These are phyloP conservation scores for Thalassiosira profunda DNA, from an alignment of 108 stramenopile species.

Conservation along the genomic window DNA sequence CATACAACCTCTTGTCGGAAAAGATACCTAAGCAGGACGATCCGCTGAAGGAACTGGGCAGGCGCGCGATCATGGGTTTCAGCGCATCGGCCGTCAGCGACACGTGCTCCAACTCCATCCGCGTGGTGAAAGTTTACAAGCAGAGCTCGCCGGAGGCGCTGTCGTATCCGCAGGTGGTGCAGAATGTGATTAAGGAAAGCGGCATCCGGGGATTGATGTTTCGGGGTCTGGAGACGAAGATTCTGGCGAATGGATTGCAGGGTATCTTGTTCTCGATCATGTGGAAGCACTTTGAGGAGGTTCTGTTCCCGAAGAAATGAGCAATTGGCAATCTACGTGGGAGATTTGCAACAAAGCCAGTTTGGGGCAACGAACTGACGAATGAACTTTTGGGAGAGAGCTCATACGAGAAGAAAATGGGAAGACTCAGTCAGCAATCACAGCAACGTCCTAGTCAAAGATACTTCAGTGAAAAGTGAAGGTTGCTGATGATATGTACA, in stretches of 20 bases:
- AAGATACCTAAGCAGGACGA: conserved; percentile 94
- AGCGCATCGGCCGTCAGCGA: conserved; percentile 92
- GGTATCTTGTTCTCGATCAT: conserved; percentile 97
- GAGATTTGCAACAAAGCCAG: background rate
- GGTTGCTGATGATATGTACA: too few relatives aligned
- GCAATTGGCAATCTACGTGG: conserved; percentile 3
- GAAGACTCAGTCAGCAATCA: too few relatives aligned
- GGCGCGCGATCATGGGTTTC: conserved; percentile 96
- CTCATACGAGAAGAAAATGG: too few relatives aligned
- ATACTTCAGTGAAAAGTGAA: too few relatives aligned
- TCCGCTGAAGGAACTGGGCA: conserved; percentile 82
- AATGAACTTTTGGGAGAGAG: too few relatives aligned
- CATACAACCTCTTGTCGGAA: conserved; percentile 95
- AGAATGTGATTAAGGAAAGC: conserved; percentile 86
- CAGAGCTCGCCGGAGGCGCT: conserved; percentile 90
- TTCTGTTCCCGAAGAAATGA: conserved; percentile 74
- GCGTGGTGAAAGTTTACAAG: conserved; percentile 99
- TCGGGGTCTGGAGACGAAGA: conserved; percentile 98
- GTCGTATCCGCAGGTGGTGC: conserved; percentile 92
- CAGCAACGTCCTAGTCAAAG: too few relatives aligned
- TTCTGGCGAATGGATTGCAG: conserved; percentile 98
- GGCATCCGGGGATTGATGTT: conserved; percentile 95
- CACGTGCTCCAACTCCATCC: conserved; percentile 97
- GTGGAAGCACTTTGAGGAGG: conserved; percentile 99
- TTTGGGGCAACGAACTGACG: too few relatives aligned